Evolutionary conservation across 1,284 basidiomycete genomes (phyloP).

Genomic region (Tilletia walkeri): DNA sequence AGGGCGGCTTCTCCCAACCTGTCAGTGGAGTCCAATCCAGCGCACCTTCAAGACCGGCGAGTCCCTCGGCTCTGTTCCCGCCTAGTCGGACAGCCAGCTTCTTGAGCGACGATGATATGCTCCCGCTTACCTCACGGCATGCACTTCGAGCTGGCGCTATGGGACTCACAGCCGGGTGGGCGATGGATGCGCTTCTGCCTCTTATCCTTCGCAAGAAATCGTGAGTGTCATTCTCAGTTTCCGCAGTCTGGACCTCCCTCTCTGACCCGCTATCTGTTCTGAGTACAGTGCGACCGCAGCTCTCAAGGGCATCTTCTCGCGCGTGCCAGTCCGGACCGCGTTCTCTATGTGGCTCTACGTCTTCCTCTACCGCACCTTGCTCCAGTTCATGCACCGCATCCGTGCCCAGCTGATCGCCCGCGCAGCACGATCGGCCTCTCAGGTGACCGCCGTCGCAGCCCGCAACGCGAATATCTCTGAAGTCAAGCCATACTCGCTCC

Average conservation of each 20-base stretch:
- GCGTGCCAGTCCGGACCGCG: constrained; percentile 30
- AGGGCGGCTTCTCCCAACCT: neutral
- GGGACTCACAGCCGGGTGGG: constrained; percentile 33
- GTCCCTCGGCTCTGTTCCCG: constrained; percentile 2
- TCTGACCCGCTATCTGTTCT: neutral
- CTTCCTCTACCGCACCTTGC: constrained; percentile 33
- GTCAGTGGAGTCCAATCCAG: constrained; percentile 4
- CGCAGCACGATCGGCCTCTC: neutral
- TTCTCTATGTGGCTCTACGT: constrained; percentile 34
- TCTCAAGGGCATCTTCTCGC: constrained; percentile 27
- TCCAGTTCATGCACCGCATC: constrained; percentile 27
- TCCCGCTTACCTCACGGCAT: constrained; percentile 29
- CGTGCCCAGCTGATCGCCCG: constrained; percentile 25
- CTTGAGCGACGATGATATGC: constrained; percentile 18
- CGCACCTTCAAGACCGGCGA: neutral
- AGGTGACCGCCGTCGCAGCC: constrained; percentile 15
- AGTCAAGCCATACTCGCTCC: constrained; percentile 6
- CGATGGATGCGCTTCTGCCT: constrained; percentile 34
- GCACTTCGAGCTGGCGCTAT: constrained; percentile 29
- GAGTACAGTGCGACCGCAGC: constrained; percentile 27
- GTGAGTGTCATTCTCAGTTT: constrained; percentile 17
- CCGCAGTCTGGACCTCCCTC: neutral
- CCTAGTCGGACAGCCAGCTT: constrained; percentile 12
- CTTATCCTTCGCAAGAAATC: constrained; percentile 33
- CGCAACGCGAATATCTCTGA: constrained; percentile 4